These are phyloP conservation scores for Apophysomyces ossiformis DNA, from an alignment of 371 early-diverging fungal species.

Conservation along the genomic window DNA sequence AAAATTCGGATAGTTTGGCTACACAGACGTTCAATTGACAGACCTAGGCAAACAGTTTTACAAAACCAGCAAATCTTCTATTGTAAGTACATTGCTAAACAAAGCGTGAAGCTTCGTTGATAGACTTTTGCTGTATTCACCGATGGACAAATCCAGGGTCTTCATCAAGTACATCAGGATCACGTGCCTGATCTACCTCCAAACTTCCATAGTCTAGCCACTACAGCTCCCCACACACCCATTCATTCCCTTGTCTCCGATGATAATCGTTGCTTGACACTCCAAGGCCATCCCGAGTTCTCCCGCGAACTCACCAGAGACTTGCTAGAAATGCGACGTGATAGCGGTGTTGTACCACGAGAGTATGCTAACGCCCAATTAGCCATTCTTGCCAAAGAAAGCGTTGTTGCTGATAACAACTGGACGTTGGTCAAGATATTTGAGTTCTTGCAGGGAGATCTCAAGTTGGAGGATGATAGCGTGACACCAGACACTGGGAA, in stretches of 20 bases:
- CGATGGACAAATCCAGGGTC: conserved; percentile 30
- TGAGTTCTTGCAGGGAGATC: conserved; percentile 26
- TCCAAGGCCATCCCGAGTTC: conserved; percentile 88
- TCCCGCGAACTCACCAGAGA: conserved; percentile 53
- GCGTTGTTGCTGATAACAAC: conserved; percentile 18
- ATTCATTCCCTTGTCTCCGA: conserved; percentile 56
- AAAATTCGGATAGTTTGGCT: conserved; percentile 44
- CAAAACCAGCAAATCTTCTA: conserved; percentile 24
- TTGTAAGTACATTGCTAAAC: conserved; percentile 24
- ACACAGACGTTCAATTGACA: conserved; percentile 41
- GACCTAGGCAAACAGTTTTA: conserved; percentile 45
- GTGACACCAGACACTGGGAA: conserved; percentile 21
- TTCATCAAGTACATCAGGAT: conserved; percentile 77
- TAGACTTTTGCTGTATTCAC: background rate
- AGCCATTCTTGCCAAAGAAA: conserved; percentile 14
- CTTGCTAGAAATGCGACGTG: conserved; percentile 30
- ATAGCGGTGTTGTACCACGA: conserved; percentile 24
- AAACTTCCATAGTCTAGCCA: conserved; percentile 52
- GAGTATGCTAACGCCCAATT: conserved; percentile 28
- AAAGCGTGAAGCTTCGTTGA: background rate
- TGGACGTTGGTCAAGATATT: conserved; percentile 23
- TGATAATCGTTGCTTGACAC: conserved; percentile 60
- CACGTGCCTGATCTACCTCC: conserved; percentile 59
- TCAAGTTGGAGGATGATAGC: conserved; percentile 17
- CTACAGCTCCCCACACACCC: conserved; percentile 47